Evolutionary conservation across 176 grass and related monocot species (phyloP).

Genomic region (Musa schizocarpa): DNA sequence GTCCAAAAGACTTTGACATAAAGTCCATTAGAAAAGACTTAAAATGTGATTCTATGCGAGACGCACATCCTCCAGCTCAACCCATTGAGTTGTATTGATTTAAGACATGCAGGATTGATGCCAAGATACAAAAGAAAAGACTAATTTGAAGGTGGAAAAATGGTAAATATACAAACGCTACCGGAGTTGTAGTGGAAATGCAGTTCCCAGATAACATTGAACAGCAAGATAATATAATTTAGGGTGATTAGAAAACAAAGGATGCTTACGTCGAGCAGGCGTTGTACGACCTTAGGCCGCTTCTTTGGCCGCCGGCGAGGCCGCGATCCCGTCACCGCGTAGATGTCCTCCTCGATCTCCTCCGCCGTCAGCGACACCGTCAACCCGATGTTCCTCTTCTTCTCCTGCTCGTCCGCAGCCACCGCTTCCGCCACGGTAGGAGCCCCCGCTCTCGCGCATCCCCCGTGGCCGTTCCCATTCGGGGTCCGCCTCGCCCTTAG

Average conservation of each 20-base stretch:
- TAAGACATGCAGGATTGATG: too few relatives aligned
- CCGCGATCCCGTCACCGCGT: constrained; percentile 75
- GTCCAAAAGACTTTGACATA: too few relatives aligned
- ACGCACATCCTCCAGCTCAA: too few relatives aligned
- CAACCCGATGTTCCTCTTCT: constrained; percentile 32
- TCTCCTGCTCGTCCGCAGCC: neutral
- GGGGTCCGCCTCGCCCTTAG: constrained; percentile 49
- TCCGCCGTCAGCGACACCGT: constrained; percentile 47
- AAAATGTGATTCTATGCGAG: too few relatives aligned
- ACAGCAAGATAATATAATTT: neutral
- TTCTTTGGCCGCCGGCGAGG: constrained; percentile 83
- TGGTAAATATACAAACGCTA: neutral
- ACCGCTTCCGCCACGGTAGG: neutral
- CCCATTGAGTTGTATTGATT: too few relatives aligned
- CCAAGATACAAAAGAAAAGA: too few relatives aligned
- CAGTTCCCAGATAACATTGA: neutral
- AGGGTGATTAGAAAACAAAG: neutral
- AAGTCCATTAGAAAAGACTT: too few relatives aligned
- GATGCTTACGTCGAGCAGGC: constrained; percentile 76
- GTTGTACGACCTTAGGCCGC: constrained; percentile 67
- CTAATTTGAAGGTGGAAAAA: neutral
- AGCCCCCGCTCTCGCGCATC: neutral
- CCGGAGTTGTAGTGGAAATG: neutral
- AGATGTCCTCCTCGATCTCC: constrained; percentile 95
- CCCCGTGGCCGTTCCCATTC: constrained; percentile 2